Evolutionary conservation across 345 rosid species (phyloP).

Genomic region (Triadica sebifera): DNA sequence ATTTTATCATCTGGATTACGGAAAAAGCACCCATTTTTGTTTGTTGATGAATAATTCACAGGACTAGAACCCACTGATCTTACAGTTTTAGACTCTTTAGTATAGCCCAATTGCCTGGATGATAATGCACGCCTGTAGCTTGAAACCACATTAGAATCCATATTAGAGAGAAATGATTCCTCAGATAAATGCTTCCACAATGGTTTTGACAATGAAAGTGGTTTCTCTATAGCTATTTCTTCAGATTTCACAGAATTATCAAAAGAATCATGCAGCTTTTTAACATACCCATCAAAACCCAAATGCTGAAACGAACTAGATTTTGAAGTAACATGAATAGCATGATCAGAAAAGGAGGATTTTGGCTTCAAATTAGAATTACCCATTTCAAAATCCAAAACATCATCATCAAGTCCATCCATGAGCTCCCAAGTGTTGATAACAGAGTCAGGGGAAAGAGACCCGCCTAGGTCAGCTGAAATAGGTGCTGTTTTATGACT

Average conservation of each 20-base stretch:
- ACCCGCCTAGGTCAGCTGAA: conserved; percentile 22
- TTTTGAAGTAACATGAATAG: conserved; percentile 10
- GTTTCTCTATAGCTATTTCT: conserved; percentile 12
- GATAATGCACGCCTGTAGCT: conserved; percentile 68
- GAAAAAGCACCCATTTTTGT: conserved; percentile 14
- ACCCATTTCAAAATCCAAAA: conserved; percentile 36
- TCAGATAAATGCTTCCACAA: conserved; percentile 74
- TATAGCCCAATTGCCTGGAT: conserved; percentile 47
- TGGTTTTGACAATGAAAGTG: conserved; percentile 40
- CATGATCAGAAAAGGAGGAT: conserved; percentile 10
- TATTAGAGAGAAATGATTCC: conserved; percentile 56
- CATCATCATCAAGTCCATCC: conserved; percentile 80
- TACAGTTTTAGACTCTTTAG: conserved; percentile 15
- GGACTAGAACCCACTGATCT: conserved; percentile 35
- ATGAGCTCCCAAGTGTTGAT: conserved; percentile 96
- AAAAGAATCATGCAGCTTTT: conserved; percentile 33
- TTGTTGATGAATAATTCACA: conserved; percentile 20
- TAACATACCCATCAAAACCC: conserved; percentile 25
- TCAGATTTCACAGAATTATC: conserved; percentile 19
- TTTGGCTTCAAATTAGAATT: conserved; percentile 5
- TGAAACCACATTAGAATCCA: conserved; percentile 63
- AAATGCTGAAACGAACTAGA: conserved; percentile 28
- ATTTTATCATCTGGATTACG: conserved; percentile 39
- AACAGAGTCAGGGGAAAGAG: conserved; percentile 69
- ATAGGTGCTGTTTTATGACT: neutral